Evolutionary conservation across 2,329 filamentous ascomycete genomes (phyloP).

Genomic region (Hymenoscyphus scutula): DNA sequence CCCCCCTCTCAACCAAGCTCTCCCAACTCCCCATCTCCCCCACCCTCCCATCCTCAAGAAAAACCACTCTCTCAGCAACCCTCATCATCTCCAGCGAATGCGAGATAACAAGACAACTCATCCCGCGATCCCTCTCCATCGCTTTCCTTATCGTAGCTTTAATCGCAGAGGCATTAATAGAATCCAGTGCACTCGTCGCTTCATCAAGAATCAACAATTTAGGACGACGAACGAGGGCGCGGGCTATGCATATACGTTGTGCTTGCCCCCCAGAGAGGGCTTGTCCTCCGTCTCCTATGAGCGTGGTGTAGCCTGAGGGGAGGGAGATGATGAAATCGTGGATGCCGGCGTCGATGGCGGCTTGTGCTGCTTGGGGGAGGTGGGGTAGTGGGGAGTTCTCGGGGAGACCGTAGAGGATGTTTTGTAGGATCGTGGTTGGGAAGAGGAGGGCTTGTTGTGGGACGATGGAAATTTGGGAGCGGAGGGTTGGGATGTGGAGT

Average conservation of each 20-base stretch:
- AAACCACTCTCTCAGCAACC: conserved; percentile 68
- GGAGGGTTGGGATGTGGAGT: conserved; percentile 60
- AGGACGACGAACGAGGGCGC: conserved; percentile 71
- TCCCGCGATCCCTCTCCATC: conserved; percentile 38
- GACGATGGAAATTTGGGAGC: conserved; percentile 64
- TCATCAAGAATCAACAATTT: conserved; percentile 80
- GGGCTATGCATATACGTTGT: conserved; percentile 77
- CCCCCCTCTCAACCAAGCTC: not conserved
- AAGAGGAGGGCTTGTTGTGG: conserved; percentile 74
- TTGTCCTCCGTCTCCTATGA: conserved; percentile 74
- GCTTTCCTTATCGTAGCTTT: conserved; percentile 59
- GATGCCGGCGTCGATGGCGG: conserved; percentile 62
- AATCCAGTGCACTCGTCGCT: conserved; percentile 78
- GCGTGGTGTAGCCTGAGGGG: conserved; percentile 67
- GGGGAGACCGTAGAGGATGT: conserved; percentile 77
- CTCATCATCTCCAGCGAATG: conserved; percentile 86
- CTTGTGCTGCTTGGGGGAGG: conserved; percentile 45
- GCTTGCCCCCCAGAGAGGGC: conserved; percentile 77
- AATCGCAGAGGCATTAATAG: conserved; percentile 62
- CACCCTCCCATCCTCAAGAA: conserved; percentile 67
- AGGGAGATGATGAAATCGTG: conserved; percentile 75
- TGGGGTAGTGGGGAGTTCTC: conserved; percentile 51
- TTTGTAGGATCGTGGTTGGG: conserved; percentile 71
- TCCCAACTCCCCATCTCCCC: conserved; percentile 57
- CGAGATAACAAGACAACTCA: conserved; percentile 78